These are phyloP conservation scores for Iris macrosiphon DNA, from an alignment of 106 monocot species.

Conservation along the genomic window DNA sequence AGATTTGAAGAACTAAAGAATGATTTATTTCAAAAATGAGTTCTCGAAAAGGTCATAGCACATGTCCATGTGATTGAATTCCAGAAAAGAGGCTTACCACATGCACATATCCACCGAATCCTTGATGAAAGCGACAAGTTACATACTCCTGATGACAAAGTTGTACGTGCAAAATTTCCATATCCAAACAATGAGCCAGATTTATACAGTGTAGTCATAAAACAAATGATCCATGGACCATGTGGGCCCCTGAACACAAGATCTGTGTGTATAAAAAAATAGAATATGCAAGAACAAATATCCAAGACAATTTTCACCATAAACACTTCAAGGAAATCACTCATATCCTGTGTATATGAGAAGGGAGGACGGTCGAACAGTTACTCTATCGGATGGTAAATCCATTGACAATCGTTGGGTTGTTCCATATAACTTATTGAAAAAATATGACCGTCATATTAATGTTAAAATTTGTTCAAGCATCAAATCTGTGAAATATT, in stretches of 20 bases:
- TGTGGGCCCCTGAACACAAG: neutral
- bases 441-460: constrained; percentile 3
- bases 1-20: neutral
- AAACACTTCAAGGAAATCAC: neutral
- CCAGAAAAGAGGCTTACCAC: neutral
- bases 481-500: neutral
- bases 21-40: neutral
- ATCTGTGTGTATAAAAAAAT: neutral
- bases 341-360: constrained; percentile 1
- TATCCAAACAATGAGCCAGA: neutral
- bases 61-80: constrained; percentile 3
- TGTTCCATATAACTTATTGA: neutral
- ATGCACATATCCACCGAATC: neutral
- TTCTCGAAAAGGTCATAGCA: neutral
- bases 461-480: constrained; percentile 6
- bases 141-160: neutral
- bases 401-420: constrained; percentile 1
- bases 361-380: neutral
- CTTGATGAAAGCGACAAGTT: neutral
- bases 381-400: neutral
- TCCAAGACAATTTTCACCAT: neutral
- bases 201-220: neutral
- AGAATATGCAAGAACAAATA: neutral
- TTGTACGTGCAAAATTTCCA: neutral
- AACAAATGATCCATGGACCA: constrained; percentile 2